Evolutionary conservation across 257 asterid genomes (phyloP), one percentile per base, ranked within the genome.

Genomic region (Fraxinus anomala): DNA sequence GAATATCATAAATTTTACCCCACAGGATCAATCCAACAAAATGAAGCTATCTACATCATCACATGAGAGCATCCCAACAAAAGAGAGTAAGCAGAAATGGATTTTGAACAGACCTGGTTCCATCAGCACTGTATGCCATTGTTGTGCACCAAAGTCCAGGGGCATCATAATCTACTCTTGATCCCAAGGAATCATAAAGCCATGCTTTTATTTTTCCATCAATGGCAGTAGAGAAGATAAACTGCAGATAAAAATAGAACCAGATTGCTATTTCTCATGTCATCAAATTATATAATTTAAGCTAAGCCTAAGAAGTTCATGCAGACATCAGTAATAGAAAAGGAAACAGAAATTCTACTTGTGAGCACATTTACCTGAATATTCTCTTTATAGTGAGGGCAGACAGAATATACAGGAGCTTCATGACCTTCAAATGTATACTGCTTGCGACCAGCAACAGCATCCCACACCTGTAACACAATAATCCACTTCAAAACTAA

Each of bases 131-230:
- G 81, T 94, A 94, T 33, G 97, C 91, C 99, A 94, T 91, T 77
- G 97, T 94, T 26, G 99, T 92, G 83, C 99, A 94, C 96, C 97
- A 92, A 82, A 77, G 97, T 40, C 99, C 99, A 34, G 99, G 99
- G 75, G 99, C 99, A 89, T 94, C 98, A 88, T 94, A 94, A 82
- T 94, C 99, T 73, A 94, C 99, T 85, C 99, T 86, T 56, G 99
- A 91, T 74, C 99, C 99, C 93, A 91, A 83, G 44, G 96, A 87
- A 82, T 94, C 97, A 79, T 92, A 94, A 31, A 94, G 94, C 99
- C 99, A 94, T 12, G 99, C 99, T 87, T 94, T 94, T 79, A 94
- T 94, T 87, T 94, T 94, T 61, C 98, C 99, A 84, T 94, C 97
- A 72, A 94, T 85, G 39, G 99, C 99, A 63, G 99, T 94, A 51